Evolutionary conservation across 495 filamentous ascomycete species (phyloP), one percentile per base, ranked within the genome.

Genomic region (Viridothelium virens): DNA sequence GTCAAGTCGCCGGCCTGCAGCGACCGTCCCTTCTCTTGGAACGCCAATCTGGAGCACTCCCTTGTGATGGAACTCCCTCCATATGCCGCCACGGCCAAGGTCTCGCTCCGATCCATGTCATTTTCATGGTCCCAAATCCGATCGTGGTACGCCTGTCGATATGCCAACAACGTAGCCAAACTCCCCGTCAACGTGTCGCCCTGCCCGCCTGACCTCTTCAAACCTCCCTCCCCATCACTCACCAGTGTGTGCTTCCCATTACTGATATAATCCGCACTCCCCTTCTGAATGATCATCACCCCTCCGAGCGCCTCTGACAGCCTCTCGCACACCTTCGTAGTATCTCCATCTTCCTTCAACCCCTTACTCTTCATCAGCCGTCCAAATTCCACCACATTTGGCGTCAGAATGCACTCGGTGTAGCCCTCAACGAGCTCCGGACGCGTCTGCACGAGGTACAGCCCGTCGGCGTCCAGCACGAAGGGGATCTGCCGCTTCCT

Each of bases 1-100:
- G 94, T 97, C 74, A 98, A 80, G 77, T 98, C 94, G 74, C 89
- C 91, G 1, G 94, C 94, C 79, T 98, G 94, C 73, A 98, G 79
- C 72, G 90, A 91, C 70, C 94, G 84, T 3, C 94, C 94, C 67
- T 88, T 90, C 72, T 93, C 90, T 69, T 84, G 81, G 73, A 94
- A 98, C 3, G 94, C 94, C 67, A 91, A 77, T 63, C 92, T 82
- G 44, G 93, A 97, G 74, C 90, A 96, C 72, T 96, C 92, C 77
- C 95, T 84, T 44, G 94, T 97, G 67, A 97, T 83, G 33, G 87
- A 83, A 66, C 89, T 91, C 12, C 92, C 94, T 0, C 89, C 92
- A 83, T 87, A 96, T 14, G 90, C 95, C 31, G 86, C 89, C 69
- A 96, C 76, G 39, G 87, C 82, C 67, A 96, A 75, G 63, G 88